A percentile compares a stretch with the other conserved stretches of the same genome.
phyloP scores from a whole-genome alignment of 2,329 filamentous ascomycete genomes.

The Diaporthe nobilis region DNA sequence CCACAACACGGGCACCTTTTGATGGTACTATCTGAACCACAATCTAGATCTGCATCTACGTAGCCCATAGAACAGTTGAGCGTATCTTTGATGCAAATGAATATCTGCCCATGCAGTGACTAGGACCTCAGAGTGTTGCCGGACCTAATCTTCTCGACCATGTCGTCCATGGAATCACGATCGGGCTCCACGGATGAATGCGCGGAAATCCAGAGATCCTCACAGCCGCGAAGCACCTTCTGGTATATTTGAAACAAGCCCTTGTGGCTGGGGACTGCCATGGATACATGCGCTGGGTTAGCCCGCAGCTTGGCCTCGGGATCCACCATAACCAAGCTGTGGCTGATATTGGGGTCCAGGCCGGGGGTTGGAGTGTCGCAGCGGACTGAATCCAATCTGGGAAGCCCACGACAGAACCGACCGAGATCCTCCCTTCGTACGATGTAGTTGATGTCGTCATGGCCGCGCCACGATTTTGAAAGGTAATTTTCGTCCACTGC shows the following conservation, averaged over 20 bases:
- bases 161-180: too few species aligned
- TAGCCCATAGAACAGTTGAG: background rate
- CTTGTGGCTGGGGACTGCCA: background rate
- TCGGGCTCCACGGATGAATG: background rate
- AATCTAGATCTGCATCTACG: background rate
- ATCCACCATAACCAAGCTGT: background rate
- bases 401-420: background rate
- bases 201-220: too few species aligned
- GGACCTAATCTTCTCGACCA: too few species aligned
- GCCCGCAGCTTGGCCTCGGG: background rate
- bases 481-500: background rate
- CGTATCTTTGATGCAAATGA: too few species aligned
- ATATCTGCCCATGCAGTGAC: background rate
- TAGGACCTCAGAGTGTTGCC: background rate
- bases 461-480: background rate
- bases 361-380: background rate
- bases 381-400: background rate
- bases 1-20: too few species aligned
- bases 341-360: background rate
- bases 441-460: background rate
- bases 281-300: background rate
- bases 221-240: background rate
- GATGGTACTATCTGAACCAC: too few species aligned
- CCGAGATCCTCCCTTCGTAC: background rate
- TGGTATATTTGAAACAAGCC: background rate